Evolutionary conservation across 2,329 filamentous ascomycete genomes (phyloP).

Genomic region (Diaporthe ilicicola): DNA sequence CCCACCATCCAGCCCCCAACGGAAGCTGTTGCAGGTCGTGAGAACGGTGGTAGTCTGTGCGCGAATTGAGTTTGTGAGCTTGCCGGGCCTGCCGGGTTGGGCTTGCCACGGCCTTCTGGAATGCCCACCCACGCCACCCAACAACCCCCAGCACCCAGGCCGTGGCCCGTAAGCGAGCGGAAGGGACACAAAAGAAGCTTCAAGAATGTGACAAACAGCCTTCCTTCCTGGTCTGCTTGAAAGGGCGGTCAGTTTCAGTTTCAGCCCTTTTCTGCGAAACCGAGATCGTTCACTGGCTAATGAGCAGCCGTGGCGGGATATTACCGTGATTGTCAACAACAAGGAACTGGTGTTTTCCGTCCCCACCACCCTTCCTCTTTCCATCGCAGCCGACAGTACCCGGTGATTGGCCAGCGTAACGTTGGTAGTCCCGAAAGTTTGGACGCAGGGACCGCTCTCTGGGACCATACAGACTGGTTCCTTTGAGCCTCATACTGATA

Average conservation of each 20-base stretch:
- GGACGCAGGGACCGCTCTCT: conserved; percentile 14
- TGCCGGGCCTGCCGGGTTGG: conserved; percentile 5
- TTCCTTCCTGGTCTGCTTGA: conserved; percentile 6
- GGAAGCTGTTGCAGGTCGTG: conserved; percentile 20
- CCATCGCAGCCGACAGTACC: not conserved
- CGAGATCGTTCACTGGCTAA: conserved; percentile 11
- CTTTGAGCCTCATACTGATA: conserved; percentile 29
- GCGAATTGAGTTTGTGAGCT: conserved; percentile 20
- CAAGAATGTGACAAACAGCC: conserved; percentile 20
- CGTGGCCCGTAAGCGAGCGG: conserved; percentile 18
- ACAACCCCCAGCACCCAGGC: conserved; percentile 1
- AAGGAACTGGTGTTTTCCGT: not conserved
- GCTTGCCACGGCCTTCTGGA: not conserved
- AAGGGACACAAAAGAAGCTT: conserved; percentile 21
- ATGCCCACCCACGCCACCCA: conserved; percentile 15
- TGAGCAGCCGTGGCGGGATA: conserved; percentile 1
- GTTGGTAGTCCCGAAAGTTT: conserved; percentile 22
- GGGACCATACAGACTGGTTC: conserved; percentile 17
- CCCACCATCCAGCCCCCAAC: not conserved
- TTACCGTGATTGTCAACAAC: conserved; percentile 15
- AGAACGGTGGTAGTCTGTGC: conserved; percentile 17
- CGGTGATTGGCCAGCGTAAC: conserved; percentile 1
- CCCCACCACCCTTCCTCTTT: not conserved
- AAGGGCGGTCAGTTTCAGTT: conserved; percentile 13
- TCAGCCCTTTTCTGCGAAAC: conserved; percentile 10